A percentile compares a stretch with the other conserved stretches of the same genome.
phyloP scores from a whole-genome alignment of 352 stramenopile species.

The Phytophthora idaei region DNA sequence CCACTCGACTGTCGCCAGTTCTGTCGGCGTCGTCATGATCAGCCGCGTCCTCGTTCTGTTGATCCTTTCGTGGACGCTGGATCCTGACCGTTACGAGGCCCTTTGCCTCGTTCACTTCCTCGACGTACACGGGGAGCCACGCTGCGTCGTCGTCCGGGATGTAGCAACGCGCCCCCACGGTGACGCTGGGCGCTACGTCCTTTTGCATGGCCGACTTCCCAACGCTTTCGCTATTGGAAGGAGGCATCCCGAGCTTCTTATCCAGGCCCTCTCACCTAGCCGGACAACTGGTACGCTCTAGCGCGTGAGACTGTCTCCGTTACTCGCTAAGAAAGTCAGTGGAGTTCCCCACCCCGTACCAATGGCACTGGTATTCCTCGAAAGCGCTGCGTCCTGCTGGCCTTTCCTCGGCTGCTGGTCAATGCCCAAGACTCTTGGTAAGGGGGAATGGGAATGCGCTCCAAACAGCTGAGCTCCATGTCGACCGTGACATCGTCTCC shows the following conservation, averaged over 20 bases:
- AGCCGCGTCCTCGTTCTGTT: conserved; percentile 31
- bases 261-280: background rate
- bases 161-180: conserved; percentile 74
- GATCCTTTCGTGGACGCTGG: conserved; percentile 34
- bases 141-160: conserved; percentile 66
- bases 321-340: conserved; percentile 20
- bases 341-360: conserved; percentile 3
- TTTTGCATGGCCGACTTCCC: conserved; percentile 15
- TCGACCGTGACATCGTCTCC: conserved; percentile 29
- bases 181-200: conserved; percentile 41
- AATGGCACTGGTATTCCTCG: conserved; percentile 14
- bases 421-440: conserved; percentile 25
- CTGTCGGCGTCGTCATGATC: conserved; percentile 31
- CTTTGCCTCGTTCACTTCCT: conserved; percentile 58
- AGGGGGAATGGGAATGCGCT: conserved; percentile 28
- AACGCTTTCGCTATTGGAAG: conserved; percentile 26
- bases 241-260: conserved; percentile 19
- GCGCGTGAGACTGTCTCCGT: conserved; percentile 20
- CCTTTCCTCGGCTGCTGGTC: conserved; percentile 34
- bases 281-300: conserved; percentile 8
- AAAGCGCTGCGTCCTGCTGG: conserved; percentile 11
- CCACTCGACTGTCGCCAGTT: conserved; percentile 31
- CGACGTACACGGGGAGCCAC: conserved; percentile 78
- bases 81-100: conserved; percentile 50
- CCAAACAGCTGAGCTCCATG: conserved; percentile 42